Conservation (phyloP, 352 stramenopile genomes). For the Phytophthora parvispora region DNA sequence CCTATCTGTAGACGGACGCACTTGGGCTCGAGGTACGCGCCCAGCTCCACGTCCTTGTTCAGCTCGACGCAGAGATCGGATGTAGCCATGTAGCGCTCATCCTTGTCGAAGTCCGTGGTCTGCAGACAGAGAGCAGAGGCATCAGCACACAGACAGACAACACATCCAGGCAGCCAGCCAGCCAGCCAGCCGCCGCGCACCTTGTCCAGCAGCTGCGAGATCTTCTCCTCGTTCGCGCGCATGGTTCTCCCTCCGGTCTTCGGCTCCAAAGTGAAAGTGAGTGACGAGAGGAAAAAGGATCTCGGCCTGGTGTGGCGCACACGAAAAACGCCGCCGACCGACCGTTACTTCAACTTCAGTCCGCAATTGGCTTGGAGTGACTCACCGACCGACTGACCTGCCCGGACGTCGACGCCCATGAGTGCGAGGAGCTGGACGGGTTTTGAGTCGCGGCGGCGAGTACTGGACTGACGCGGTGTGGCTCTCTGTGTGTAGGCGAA, state of each 20-base stretch:
- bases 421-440: constrained; percentile 5
- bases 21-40: constrained; percentile 86
- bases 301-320: constrained; percentile 21
- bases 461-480: constrained; percentile 3
- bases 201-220: constrained; percentile 87
- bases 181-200: constrained; percentile 23
- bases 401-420: constrained; percentile 24
- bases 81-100: constrained; percentile 99
- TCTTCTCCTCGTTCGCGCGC: constrained; percentile 80
- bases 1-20: constrained; percentile 38
- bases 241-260: constrained; percentile 41
- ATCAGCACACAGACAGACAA: not conserved
- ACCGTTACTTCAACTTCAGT: constrained; percentile 36
- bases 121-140: constrained; percentile 21
- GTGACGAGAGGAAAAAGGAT: constrained; percentile 21
- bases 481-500: constrained; percentile 11
- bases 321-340: constrained; percentile 3
- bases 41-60: constrained; percentile 94
- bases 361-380: constrained; percentile 10
- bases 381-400: too few species aligned
- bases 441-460: not conserved
- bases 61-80: constrained; percentile 98
- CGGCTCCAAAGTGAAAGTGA: constrained; percentile 17
- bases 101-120: constrained; percentile 95
- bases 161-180: not conserved